Evolutionary conservation across 1,139 yeast genomes (phyloP).

Genomic region (Kodamaea arcana): DNA sequence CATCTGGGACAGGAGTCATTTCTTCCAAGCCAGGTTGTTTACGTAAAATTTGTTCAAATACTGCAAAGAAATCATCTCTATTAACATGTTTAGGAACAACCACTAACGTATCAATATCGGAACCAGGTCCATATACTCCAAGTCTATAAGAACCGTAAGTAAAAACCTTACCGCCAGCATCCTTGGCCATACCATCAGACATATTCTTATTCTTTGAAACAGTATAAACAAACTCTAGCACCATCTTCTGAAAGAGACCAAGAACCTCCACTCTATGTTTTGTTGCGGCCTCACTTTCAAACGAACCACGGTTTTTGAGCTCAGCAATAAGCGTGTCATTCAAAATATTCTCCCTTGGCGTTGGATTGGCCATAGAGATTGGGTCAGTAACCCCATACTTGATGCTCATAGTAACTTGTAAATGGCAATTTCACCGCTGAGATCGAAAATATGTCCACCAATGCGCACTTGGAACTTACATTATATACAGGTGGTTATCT

Average conservation of each 20-base stretch:
- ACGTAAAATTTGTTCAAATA: constrained; percentile 64
- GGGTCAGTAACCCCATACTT: constrained; percentile 86
- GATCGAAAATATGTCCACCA: too few relatives aligned
- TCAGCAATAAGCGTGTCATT: constrained; percentile 78
- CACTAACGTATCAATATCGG: constrained; percentile 92
- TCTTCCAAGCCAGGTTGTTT: constrained; percentile 80
- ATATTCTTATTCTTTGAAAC: constrained; percentile 80
- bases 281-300: constrained; percentile 81
- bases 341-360: constrained; percentile 68
- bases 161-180: constrained; percentile 95
- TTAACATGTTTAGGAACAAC: constrained; percentile 97
- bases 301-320: constrained; percentile 78
- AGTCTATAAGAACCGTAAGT: constrained; percentile 91
- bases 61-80: constrained; percentile 81
- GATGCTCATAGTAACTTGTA: constrained; percentile 24
- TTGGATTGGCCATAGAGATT: constrained; percentile 77
- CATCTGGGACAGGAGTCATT: constrained; percentile 90
- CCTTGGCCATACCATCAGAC: constrained; percentile 96
- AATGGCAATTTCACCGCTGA: constrained; percentile 12
- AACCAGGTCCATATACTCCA: constrained; percentile 97
- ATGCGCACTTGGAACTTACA: too few relatives aligned
- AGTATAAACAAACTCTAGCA: constrained; percentile 74
- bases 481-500: too few relatives aligned
- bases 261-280: constrained; percentile 74
- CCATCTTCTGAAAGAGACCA: constrained; percentile 61